Evolutionary conservation across 2,329 filamentous ascomycete species (phyloP).

Genomic region (Hypomyces rosellus): DNA sequence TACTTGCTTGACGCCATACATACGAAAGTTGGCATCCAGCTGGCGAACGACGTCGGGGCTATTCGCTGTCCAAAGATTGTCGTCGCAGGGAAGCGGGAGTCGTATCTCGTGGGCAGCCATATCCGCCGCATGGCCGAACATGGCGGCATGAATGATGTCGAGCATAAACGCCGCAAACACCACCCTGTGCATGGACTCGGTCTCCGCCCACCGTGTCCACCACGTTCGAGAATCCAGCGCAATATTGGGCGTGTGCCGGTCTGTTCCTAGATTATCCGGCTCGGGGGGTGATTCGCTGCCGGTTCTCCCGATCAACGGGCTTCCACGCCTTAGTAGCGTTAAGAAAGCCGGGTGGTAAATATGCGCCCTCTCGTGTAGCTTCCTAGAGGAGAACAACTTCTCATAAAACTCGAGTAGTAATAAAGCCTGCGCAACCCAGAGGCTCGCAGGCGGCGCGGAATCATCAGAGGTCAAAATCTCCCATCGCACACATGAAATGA

Average conservation of each 20-base stretch:
- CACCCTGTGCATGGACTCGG: constrained; percentile 77
- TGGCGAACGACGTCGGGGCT: constrained; percentile 70
- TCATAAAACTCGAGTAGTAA: constrained; percentile 83
- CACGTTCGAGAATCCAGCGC: constrained; percentile 44
- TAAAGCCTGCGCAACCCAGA: constrained; percentile 85
- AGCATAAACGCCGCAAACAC: constrained; percentile 88
- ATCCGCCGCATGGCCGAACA: constrained; percentile 85
- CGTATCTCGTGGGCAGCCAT: constrained; percentile 90
- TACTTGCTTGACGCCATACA: constrained; percentile 71
- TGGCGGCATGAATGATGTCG: constrained; percentile 81
- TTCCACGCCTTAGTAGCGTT: constrained; percentile 77
- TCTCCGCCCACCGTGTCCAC: constrained; percentile 86
- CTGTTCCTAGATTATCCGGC: constrained; percentile 12
- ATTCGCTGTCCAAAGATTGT: constrained; percentile 76
- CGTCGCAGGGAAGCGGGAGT: constrained; percentile 78
- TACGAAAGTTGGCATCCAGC: constrained; percentile 67
- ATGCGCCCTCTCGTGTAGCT: constrained; percentile 79
- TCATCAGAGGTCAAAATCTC: constrained; percentile 78
- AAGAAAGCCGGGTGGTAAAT: constrained; percentile 85
- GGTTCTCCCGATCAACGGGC: constrained; percentile 74
- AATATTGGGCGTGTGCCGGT: constrained; percentile 33
- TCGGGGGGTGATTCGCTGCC: constrained; percentile 74
- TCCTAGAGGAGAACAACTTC: constrained; percentile 81
- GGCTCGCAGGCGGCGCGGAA: constrained; percentile 72
- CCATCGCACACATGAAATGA: constrained; percentile 68